phyloP scores from a whole-genome alignment of 1,139 yeast species.

The Saccharomyces hybrid region DNA sequence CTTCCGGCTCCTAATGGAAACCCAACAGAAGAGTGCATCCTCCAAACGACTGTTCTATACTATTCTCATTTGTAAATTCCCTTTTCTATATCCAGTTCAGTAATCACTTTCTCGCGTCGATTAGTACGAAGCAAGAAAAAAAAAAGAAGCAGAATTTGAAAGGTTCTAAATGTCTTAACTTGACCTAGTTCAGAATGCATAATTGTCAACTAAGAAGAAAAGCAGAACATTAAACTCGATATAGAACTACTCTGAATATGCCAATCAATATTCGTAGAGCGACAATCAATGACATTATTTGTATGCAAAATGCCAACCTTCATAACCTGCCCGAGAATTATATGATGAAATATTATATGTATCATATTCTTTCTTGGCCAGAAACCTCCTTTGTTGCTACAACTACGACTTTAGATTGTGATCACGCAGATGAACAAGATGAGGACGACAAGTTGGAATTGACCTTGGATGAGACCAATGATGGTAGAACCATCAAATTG shows the following conservation, averaged over 20 bases:
- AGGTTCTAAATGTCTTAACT: neutral
- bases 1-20: neutral
- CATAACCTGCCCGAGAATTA: constrained; percentile 93
- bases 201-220: neutral
- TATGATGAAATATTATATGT: constrained; percentile 83
- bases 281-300: constrained; percentile 76
- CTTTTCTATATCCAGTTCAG: neutral
- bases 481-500: constrained; percentile 31
- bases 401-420: constrained; percentile 43
- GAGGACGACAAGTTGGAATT: constrained; percentile 25
- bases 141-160: neutral
- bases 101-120: neutral
- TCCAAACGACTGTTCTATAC: neutral
- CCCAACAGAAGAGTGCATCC: neutral
- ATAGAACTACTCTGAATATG: constrained; percentile 34
- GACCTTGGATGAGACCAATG: constrained; percentile 14
- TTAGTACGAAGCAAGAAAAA: neutral
- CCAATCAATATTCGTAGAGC: constrained; percentile 88
- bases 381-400: constrained; percentile 95
- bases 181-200: neutral
- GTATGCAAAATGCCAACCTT: constrained; percentile 93
- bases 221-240: neutral
- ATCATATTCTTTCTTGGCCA: constrained; percentile 94
- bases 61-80: neutral
- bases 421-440: constrained; percentile 32